Conservation (phyloP, 352 stramenopile species). For the Peronospora belbahrii region DNA sequence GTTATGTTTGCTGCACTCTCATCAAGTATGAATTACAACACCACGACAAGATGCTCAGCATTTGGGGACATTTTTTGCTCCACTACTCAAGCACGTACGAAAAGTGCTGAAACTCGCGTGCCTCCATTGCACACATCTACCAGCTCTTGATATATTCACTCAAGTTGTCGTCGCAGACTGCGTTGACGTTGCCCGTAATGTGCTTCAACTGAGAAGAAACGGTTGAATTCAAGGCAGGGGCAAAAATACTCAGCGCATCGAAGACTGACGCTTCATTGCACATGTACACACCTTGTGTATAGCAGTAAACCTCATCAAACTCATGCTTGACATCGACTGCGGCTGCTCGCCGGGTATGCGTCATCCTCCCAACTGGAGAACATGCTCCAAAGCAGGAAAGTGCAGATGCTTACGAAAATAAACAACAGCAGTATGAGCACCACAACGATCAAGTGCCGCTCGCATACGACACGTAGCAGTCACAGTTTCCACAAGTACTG, state of each 20-base stretch:
- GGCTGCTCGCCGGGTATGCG: conserved; percentile 34
- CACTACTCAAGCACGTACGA: conserved; percentile 68
- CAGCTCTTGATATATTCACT: conserved; percentile 30
- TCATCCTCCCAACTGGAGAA: conserved; percentile 37
- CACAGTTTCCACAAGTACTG: conserved; percentile 43
- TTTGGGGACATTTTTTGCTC: conserved; percentile 50
- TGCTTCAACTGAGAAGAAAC: conserved; percentile 28
- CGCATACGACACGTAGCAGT: conserved; percentile 46
- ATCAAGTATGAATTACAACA: conserved; percentile 51
- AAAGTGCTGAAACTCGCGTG: conserved; percentile 50
- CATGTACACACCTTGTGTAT: conserved; percentile 58
- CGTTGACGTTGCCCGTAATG: conserved; percentile 42
- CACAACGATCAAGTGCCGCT: conserved; percentile 39
- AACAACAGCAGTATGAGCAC: conserved; percentile 46
- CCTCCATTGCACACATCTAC: conserved; percentile 39
- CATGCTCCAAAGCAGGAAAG: conserved; percentile 40
- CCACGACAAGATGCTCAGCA: conserved; percentile 45
- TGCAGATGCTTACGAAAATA: conserved; percentile 30
- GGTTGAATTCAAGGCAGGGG: conserved; percentile 27
- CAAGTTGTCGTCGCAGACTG: conserved; percentile 42
- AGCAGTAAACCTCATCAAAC: conserved; percentile 67
- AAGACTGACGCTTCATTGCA: conserved; percentile 45
- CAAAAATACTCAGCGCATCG: conserved; percentile 44
- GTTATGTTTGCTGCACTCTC: conserved; percentile 18
- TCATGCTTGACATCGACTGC: conserved; percentile 37